Base-by-base conservation (phyloP, 2,329 filamentous ascomycete species). In the Fonsecaea monophora region DNA sequence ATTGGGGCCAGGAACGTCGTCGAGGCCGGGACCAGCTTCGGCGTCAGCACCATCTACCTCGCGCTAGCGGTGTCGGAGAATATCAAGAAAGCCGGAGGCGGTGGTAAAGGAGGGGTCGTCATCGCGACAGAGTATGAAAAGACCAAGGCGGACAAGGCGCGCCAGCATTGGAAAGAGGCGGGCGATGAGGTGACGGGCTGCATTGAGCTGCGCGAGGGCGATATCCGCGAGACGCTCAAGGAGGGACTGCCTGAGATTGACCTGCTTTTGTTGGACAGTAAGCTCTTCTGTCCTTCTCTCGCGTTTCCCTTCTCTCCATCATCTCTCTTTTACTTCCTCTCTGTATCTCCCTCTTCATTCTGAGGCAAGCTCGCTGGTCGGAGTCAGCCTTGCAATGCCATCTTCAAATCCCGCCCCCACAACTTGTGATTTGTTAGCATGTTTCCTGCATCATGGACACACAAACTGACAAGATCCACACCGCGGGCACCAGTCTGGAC, bases 1-100 rank as follows among this genome's bases (percentile, higher is more conserved):
- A 77, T 72, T 35, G 73, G 74, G 6, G 78, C 79, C 2, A 74
- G 67, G 25, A 74, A 75, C 58, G 69, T 81, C 25, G 73, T 81
- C 53, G 79, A 82, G 67, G 78, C 76, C 6, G 80, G 79, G 3
- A 82, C 79, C 10, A 78, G 76, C 65, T 82, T 78, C 65, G 79
- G 79, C 15, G 77, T 82, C 18, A 79, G 76, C 64, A 81, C 80
- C 1, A 81, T 82, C 34, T 81, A 80, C 54, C 74, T 82, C 1
- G 79, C 78, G 4, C 73, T 81, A 13, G 80, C 79, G 8, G 74
- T 79, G 4, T 73, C 55, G 12, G 32, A 63, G 60, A 71, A 68
- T 40, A 34, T 65, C 40, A 58, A 72, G 1, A 50, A 25, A 5
- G 64, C 74, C 50, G 53, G 53, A 5, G 40, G 65, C 2, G 78